phyloP scores from a whole-genome alignment of 1,139 yeast genomes.

The Lodderomyces jiufengensis region DNA sequence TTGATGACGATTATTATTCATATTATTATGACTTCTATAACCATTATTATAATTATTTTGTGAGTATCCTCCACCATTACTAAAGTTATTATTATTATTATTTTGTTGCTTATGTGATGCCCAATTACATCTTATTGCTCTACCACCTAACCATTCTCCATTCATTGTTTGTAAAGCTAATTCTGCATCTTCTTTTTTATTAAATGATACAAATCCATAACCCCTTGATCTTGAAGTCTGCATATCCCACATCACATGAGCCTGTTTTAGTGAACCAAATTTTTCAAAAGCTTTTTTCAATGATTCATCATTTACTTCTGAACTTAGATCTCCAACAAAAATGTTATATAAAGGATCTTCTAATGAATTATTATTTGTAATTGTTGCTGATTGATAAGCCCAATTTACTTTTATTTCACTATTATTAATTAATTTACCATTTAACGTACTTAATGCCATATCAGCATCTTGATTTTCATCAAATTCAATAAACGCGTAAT shows the following conservation, averaged over 20 bases:
- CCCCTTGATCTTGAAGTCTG: constrained; percentile 89
- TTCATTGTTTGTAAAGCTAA: constrained; percentile 70
- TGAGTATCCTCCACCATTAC: not conserved
- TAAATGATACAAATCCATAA: constrained; percentile 87
- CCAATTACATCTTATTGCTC: constrained; percentile 84
- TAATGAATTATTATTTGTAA: constrained; percentile 38
- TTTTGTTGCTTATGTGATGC: constrained; percentile 66
- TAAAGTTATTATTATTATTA: constrained; percentile 5
- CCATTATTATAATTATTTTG: constrained; percentile 6
- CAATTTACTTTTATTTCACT: constrained; percentile 65
- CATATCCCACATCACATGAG: constrained; percentile 98
- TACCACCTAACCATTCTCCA: constrained; percentile 68
- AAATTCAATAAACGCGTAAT: constrained; percentile 83
- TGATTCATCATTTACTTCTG: constrained; percentile 78
- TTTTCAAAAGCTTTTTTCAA: constrained; percentile 57
- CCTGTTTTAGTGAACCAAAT: constrained; percentile 67
- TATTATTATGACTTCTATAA: constrained; percentile 4
- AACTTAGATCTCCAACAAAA: constrained; percentile 83
- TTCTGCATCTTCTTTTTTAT: constrained; percentile 66
- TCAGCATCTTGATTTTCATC: constrained; percentile 56
- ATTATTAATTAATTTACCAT: constrained; percentile 52
- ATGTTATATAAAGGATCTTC: constrained; percentile 59
- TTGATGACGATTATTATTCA: constrained; percentile 4
- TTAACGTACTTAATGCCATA: constrained; percentile 56
- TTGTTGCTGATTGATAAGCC: constrained; percentile 70